Base-by-base conservation (phyloP, 2,329 filamentous ascomycete genomes). In the Aureobasidium mangrovei region DNA sequence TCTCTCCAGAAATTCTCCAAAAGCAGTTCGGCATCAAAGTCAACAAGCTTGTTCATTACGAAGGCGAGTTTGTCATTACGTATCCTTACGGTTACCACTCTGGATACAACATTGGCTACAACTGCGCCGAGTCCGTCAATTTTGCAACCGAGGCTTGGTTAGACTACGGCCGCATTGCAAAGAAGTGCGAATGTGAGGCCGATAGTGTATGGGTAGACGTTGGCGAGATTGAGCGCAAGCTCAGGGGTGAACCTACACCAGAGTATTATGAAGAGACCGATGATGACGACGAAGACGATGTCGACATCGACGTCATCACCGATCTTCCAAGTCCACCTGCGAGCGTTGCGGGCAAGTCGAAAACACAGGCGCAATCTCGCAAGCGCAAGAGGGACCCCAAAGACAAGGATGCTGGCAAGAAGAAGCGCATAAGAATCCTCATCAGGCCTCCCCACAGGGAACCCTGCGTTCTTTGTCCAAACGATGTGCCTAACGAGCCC, bases 161-260 rank as follows among this genome's bases (percentile, higher is more conserved):
- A 43, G 86, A 94, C 48, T 96, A 93, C 75, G 93, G 91, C 26
- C 88, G 90, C 63, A 90, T 95, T 61, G 93, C 93, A 12, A 95
- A 96, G 72, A 94, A 93, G 69, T 98, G 93, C 70, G 85, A 97
- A 65, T 98, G 93, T 67, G 91, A 95, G 60, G 84, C 94, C 57
- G 93, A 98, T 74, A 97, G 91, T 64, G 93, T 98, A 3, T 98
- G 94, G 91, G 90, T 98, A 52, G 91, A 98, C 65, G 90, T 97
- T 3, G 84, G 88, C 56, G 93, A 96, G 64, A 94, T 98, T 55
- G 90, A 98, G 71, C 88, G 93, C 58, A 96, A 94, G 68, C 73
- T 97, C 44, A 82, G 91, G 49, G 93, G 93, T 41, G 91, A 97
- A 67, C 76, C 80, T 3, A 85, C 82, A 3, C 85, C 88, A 56